Conservation (phyloP, 2,329 filamentous ascomycete genomes). For the Xylariaceae sp. region DNA sequence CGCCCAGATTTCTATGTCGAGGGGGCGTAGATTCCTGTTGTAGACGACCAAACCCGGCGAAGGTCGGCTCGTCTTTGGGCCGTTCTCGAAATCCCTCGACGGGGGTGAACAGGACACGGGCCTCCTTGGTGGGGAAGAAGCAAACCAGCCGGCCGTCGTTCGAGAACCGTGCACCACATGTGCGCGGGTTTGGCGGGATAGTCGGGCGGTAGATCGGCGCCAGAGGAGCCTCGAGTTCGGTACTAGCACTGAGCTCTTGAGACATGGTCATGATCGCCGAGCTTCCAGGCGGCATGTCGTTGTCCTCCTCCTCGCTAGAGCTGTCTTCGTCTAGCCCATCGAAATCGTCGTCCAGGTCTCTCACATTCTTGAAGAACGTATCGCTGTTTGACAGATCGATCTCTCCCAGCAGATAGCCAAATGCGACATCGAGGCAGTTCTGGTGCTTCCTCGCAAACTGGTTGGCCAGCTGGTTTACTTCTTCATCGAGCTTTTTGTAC, state of each 20-base stretch:
- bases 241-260: conserved; percentile 52
- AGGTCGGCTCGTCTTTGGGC: conserved; percentile 49
- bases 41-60: conserved; percentile 52
- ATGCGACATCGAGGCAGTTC: conserved; percentile 57
- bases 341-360: conserved; percentile 55
- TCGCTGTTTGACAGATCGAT: conserved; percentile 56
- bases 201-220: conserved; percentile 46
- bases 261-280: conserved; percentile 59
- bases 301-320: conserved; percentile 77
- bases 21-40: conserved; percentile 45
- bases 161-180: conserved; percentile 57
- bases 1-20: conserved; percentile 40
- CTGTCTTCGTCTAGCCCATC: conserved; percentile 64
- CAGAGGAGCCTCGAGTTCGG: conserved; percentile 48
- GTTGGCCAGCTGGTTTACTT: conserved; percentile 51
- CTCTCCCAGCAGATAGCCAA: conserved; percentile 60
- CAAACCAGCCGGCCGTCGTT: conserved; percentile 58
- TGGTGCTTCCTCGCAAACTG: conserved; percentile 52
- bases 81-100: conserved; percentile 43
- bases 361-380: conserved; percentile 57
- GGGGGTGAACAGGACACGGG: conserved; percentile 43
- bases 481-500: conserved; percentile 47
- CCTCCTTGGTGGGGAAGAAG: conserved; percentile 65
- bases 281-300: conserved; percentile 45
- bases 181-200: conserved; percentile 51